Conservation (phyloP, 345 rosid genomes). For the Pelargonium nanum region DNA sequence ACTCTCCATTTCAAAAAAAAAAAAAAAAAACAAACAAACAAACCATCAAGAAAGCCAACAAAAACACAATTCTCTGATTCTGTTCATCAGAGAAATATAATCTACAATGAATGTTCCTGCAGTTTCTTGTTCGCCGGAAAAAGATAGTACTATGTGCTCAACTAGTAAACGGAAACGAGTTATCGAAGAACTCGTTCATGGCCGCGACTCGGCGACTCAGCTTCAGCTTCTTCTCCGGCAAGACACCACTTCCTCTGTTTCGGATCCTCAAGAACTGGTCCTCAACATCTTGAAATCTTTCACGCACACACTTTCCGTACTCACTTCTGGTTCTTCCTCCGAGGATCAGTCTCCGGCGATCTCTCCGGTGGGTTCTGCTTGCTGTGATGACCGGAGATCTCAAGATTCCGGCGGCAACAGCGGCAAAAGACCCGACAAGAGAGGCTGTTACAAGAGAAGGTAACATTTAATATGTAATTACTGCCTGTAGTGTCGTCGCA, state of each 20-base stretch:
- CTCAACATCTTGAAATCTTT: slow-evolving; percentile 40
- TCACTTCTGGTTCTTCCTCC: slow-evolving; percentile 7
- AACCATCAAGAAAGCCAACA: background rate
- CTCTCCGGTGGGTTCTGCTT: slow-evolving; percentile 14
- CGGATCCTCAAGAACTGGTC: slow-evolving; percentile 17
- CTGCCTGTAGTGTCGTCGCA: background rate
- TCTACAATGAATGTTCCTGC: background rate
- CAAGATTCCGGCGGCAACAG: slow-evolving; percentile 50
- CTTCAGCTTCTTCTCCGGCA: slow-evolving; percentile 34
- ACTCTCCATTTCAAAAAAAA: no score
- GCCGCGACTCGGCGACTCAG: slow-evolving; percentile 27
- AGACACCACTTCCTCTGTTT: slow-evolving; percentile 8
- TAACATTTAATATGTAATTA: slow-evolving; percentile 13
- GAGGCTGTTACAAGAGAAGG: slow-evolving; percentile 87
- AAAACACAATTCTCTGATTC: background rate
- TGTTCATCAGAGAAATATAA: no score
- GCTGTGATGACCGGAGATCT: slow-evolving; percentile 10
- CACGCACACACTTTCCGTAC: slow-evolving; percentile 22
- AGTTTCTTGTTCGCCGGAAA: no score
- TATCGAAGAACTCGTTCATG: slow-evolving; percentile 32
- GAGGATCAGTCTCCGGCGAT: background rate
- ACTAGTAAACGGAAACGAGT: background rate
- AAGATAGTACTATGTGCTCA: background rate
- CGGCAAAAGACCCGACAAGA: slow-evolving; percentile 31
- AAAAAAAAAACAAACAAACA: background rate